These are phyloP conservation scores for Agapanthus africanus DNA, from an alignment of 106 monocot genomes.

Conservation along the genomic window DNA sequence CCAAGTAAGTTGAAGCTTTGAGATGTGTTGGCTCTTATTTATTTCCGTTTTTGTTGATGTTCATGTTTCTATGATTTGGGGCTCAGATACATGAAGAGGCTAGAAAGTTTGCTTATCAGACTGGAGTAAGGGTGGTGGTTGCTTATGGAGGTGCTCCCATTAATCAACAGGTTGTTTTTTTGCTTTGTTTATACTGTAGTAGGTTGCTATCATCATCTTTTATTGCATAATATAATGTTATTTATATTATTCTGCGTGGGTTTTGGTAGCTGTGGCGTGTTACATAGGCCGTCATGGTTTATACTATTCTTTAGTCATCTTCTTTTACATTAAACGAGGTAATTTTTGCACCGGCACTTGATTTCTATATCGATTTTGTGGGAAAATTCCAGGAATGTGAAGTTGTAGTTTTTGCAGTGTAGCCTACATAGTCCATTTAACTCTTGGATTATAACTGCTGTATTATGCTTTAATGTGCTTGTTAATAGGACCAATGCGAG, in stretches of 20 bases:
- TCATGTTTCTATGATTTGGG: background rate
- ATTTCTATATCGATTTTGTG: background rate
- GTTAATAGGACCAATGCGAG: background rate
- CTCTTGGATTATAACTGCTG: background rate
- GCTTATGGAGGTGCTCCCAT: constrained; percentile 82
- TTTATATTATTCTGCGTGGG: background rate
- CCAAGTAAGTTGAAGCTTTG: constrained; percentile 39
- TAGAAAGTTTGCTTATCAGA: constrained; percentile 67
- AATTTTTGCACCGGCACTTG: background rate
- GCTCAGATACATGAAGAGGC: constrained; percentile 74
- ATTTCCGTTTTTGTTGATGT: background rate
- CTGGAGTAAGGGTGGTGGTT: constrained; percentile 72
- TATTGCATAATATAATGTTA: background rate
- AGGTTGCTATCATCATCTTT: background rate
- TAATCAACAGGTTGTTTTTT: constrained; percentile 44
- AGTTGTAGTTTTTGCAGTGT: background rate
- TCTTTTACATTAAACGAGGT: background rate
- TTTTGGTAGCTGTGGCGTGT: constrained; percentile 1
- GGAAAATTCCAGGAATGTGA: background rate
- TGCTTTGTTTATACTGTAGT: background rate
- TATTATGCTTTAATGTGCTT: background rate
- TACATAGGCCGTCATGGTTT: background rate
- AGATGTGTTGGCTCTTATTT: background rate
- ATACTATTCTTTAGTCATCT: background rate
- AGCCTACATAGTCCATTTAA: background rate